Base-by-base conservation (phyloP, 2,329 filamentous ascomycete genomes). In the Claviceps capensis region DNA sequence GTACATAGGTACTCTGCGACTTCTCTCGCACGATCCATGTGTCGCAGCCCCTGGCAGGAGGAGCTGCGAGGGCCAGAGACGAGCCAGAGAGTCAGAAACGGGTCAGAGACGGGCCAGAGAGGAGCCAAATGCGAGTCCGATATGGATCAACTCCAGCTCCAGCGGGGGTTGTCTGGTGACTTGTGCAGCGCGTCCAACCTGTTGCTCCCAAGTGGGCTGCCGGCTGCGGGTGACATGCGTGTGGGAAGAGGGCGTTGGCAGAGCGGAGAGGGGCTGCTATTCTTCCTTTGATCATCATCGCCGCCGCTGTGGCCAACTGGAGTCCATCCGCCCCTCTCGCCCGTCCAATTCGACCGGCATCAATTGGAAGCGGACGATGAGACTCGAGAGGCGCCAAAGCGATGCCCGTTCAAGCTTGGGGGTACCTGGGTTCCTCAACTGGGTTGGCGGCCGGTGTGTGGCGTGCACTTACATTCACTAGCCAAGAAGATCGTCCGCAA, bases 1-100 rank as follows among this genome's bases (percentile, higher is more conserved):
- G 14, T 19, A n/a, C 38, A 9, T 16, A 8, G 3, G 41, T 26
- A 46, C 41, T 23, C 38, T 23, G 41, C 43, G 40, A 22, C 40
- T 14, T 43, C 23, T 42, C 26, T 19, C 26, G 49, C 48, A 23
- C 30, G 37, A 44, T 49, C 48, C 40, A 44, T 44, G 48, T 23
- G 40, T 44, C 23, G 48, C 23, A 19, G 48, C 30, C 49, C 49
- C n/a, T 50, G 49, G 41, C 42, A 50, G 49, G 43, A 50, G 49
- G 30, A 50, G 49, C 17, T n/a, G 48, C 48, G 30, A 49, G 41
- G 38, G n/a, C 23, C 37, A 26, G 37, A 3, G n/a, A 47, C 26
- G 44, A 36, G 30, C 38, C n/a, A 17, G 30, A 43, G 34, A 40
- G 30, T 13, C 43, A 16, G 11, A 23, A 22, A 48, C 46, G 26